A percentile compares a stretch with the other conserved stretches of the same genome.
Evolutionary conservation across 2,329 filamentous ascomycete species (phyloP).

Genomic region (Cladosporium sp.): DNA sequence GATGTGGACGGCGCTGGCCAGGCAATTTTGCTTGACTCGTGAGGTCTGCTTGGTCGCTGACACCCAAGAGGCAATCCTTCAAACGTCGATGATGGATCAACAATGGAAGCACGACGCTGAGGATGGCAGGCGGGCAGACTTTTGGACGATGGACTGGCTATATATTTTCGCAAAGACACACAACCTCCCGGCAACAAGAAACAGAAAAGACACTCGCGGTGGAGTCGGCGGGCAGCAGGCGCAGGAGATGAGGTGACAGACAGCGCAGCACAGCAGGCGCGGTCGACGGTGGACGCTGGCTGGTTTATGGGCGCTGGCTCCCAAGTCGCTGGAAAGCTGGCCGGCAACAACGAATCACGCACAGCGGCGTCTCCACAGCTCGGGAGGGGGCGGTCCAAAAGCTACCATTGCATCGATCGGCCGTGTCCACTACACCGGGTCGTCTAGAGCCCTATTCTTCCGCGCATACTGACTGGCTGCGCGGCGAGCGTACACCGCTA

Average conservation of each 20-base stretch:
- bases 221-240: background rate
- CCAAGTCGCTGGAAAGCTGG: conserved; percentile 6
- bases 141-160: background rate
- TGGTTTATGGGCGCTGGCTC: conserved; percentile 3
- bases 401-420: conserved; percentile 6
- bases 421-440: background rate
- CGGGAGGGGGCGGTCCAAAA: conserved; percentile 8
- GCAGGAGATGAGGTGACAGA: background rate
- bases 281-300: conserved; percentile 4
- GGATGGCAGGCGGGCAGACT: background rate
- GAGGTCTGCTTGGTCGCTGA: too few relatives aligned
- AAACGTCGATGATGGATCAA: background rate
- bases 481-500: background rate
- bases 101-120: background rate
- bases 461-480: background rate
- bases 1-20: background rate
- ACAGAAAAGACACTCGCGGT: conserved; percentile 2
- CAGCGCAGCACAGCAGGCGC: conserved; percentile 1
- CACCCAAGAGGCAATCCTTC: background rate
- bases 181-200: background rate
- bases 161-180: conserved; percentile 4
- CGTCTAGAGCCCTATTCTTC: background rate
- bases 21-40: background rate
- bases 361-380: conserved; percentile 6
- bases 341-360: conserved; percentile 9